Conservation (phyloP, 306 rosid species). For the Citrullus mucosospermus region DNA sequence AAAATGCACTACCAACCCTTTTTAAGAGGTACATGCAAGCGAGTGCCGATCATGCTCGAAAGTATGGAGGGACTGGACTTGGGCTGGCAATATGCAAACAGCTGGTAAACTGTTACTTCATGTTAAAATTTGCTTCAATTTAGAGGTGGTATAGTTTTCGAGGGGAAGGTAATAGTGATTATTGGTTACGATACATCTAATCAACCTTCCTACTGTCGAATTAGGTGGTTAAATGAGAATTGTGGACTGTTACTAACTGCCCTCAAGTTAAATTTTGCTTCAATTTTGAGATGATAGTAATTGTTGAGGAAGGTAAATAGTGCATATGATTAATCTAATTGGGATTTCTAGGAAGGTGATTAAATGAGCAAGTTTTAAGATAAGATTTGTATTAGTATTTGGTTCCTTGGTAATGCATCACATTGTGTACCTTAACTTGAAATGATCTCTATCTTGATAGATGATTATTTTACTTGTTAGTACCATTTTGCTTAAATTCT, state of each 20-base stretch:
- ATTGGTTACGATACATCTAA: neutral
- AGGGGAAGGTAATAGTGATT: neutral
- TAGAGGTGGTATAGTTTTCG: neutral
- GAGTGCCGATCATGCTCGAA: constrained; percentile 92
- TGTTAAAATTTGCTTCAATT: neutral
- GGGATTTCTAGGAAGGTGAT: no score
- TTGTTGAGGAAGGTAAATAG: neutral
- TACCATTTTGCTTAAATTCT: neutral
- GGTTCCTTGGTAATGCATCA: neutral
- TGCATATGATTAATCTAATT: neutral
- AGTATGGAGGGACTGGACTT: constrained; percentile 92
- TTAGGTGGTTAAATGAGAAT: neutral
- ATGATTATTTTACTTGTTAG: no score
- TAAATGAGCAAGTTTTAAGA: no score
- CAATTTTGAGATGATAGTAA: neutral
- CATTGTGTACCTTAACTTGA: neutral
- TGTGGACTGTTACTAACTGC: constrained; percentile 8
- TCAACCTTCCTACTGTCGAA: neutral
- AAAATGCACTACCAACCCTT: constrained; percentile 67
- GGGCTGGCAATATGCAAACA: constrained; percentile 98
- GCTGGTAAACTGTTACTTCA: constrained; percentile 38
- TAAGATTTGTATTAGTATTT: neutral
- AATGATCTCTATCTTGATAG: neutral
- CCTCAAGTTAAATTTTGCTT: neutral
- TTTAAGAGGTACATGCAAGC: constrained; percentile 97